Evolutionary conservation across 768 basidiomycete genomes (phyloP), one percentile per base, ranked within the genome.

Genomic region (Trametes cingulata): DNA sequence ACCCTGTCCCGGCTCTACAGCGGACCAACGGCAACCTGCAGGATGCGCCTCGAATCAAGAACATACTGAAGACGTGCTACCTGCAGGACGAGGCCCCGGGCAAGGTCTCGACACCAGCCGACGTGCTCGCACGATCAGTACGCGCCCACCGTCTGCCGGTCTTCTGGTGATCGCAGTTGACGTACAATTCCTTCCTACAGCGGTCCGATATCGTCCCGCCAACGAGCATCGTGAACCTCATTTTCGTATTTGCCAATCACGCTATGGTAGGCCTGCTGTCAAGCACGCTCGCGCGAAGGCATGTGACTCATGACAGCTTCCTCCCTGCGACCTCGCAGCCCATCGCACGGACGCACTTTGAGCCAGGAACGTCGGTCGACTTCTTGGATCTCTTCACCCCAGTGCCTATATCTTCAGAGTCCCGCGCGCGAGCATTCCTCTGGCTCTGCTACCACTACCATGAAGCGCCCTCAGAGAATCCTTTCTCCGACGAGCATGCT

Each of bases 1-100:
- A 91, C 67, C 88, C 90, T 6, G 80, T 93, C 12, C 89, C 90
- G 17, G 79, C 83, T 14, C 74, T 93, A 0, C 88, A 91, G 65
- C 81, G 82, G 59, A 85, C 87, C 2, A 78, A 81, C 62, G 85
- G 84, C 22, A 89, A 90, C 68, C 75, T 91, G 39, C 88, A 89
- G 66, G 90, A 91, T 67, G 88, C 88, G 1, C 88, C 90, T 15
- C 80, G 91, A 43, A 87, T 93, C 67, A 91, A 91, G 72, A 83
- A 84, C 58, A 83, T 86, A 43, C 77, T 91, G 47, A 91, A 90
- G 68, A 80, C 82, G 5, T 82, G 83, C 42, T 70, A 82, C 46
- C 78, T 84, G 22, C 74, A 76, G 13, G 79, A 80, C 56, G 77
- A 82, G 56, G 72, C 74, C 14, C 75, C 72, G 50, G 68, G 73